Base-by-base conservation (phyloP, 768 basidiomycete genomes). In the Porphyrellus cyaneotinctus region DNA sequence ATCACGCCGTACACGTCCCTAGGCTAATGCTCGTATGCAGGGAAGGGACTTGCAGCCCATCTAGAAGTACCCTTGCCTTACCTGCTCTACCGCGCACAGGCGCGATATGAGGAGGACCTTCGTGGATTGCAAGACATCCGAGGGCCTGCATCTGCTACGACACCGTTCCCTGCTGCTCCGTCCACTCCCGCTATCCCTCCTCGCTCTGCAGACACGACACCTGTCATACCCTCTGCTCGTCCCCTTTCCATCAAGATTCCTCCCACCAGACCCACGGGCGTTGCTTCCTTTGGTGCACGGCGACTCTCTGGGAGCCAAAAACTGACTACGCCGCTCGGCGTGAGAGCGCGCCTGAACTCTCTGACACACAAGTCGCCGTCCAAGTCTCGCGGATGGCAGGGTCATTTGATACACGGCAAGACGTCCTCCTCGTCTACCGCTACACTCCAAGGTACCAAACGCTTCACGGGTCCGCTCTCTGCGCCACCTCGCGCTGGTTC, bases 21-120 rank as follows among this genome's bases (percentile, higher is more conserved):
- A 22, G 18, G 37, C 35, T 23, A 33, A 54, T 30, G 22, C 47
- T 23, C 32, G 36, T 38, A 38, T 36, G 38, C 66, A 93, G 90
- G 90, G 91, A 91, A 88, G 68, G 87, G 82, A 30, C 79, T 93
- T 13, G 88, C 91, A 4, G 76, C 81, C 23, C 89, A 88, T 62
- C 78, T 93, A 5, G 77, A 85, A 58, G 88, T 91, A 1, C 91
- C 91, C 1, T 70, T 93, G 6, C 91, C 91, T 0, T 93, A 91
- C 67, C 77, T 93, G 26, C 79, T 93, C 11, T 91, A 91, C 62
- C 81, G 91, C 20, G 88, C 88, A 14, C 87, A 91, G 65, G 84
- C 83, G 13, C 78, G 91, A 56, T 92, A 88, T 51, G 89, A 92
- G 65, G 86, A 92, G 68, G 91, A 91, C 64, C 80, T 93, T 28